phyloP scores from a whole-genome alignment of 2,329 filamentous ascomycete species.

The Pestalotiopsis sp. region DNA sequence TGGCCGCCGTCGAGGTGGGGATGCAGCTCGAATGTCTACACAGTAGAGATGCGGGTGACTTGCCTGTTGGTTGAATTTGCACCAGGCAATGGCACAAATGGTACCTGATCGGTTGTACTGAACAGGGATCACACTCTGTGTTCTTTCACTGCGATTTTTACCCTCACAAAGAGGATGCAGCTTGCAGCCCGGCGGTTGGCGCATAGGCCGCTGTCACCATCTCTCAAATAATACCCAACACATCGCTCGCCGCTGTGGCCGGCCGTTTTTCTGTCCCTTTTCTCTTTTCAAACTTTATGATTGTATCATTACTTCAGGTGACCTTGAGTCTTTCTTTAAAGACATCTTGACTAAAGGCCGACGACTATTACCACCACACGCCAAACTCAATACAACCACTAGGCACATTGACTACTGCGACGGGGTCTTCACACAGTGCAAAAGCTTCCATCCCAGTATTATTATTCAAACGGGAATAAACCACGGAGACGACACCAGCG shows the following conservation, averaged over 20 bases:
- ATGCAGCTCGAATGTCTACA: slow-evolving; percentile 6
- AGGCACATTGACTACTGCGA: neutral
- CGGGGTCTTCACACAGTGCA: neutral
- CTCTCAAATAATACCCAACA: slow-evolving; percentile 14
- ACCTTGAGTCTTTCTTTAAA: neutral
- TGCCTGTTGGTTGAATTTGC: neutral
- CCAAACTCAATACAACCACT: neutral
- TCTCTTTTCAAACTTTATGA: neutral
- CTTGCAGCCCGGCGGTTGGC: slow-evolving; percentile 16
- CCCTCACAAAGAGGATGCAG: slow-evolving; percentile 6
- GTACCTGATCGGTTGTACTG: neutral
- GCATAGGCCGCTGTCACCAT: neutral
- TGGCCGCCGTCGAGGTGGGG: slow-evolving; percentile 1
- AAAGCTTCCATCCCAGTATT: neutral
- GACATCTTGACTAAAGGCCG: neutral
- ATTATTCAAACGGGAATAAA: neutral
- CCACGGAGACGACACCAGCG: neutral
- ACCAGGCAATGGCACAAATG: neutral
- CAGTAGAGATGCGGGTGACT: neutral
- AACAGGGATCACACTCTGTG: neutral
- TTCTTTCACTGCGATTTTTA: neutral
- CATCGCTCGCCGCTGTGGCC: slow-evolving; percentile 8
- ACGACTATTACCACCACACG: neutral
- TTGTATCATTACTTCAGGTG: neutral
- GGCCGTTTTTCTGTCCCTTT: slow-evolving; percentile 13